A percentile compares a stretch with the other conserved stretches of the same genome.
phyloP scores from a whole-genome alignment of 768 basidiomycete genomes.

The Lepiota venenata region DNA sequence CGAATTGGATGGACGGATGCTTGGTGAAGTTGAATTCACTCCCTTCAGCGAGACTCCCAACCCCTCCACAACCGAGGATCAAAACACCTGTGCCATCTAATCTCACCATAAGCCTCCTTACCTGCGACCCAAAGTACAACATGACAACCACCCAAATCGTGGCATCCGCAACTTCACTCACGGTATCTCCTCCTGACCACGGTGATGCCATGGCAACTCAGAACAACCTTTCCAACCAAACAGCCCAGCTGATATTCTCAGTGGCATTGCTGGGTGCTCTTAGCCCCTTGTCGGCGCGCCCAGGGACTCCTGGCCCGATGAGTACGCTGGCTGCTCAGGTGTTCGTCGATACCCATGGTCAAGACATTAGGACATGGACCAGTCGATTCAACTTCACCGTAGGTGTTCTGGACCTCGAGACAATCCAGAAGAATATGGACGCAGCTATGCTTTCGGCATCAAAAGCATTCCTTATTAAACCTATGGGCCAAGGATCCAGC shows the following conservation, averaged over 20 bases:
- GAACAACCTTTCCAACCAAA: not conserved
- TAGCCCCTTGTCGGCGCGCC: not conserved
- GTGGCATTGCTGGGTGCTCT: not conserved
- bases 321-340: conserved; percentile 1
- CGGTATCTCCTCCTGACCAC: not conserved
- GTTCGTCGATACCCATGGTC: not conserved
- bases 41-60: not conserved
- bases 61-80: not conserved
- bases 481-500: not conserved
- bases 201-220: not conserved
- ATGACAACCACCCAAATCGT: not conserved
- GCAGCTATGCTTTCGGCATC: not conserved
- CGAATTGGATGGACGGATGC: not conserved
- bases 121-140: not conserved
- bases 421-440: not conserved
- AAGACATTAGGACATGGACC: not conserved
- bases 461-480: conserved; percentile 4
- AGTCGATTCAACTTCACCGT: not conserved
- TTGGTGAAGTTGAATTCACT: not conserved
- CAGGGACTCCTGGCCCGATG: not conserved
- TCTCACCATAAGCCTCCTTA: not conserved
- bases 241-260: not conserved
- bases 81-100: not conserved
- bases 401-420: not conserved
- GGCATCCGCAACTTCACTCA: not conserved